phyloP scores from a whole-genome alignment of 2,329 filamentous ascomycete genomes.

The Paecilomyces variotii region DNA sequence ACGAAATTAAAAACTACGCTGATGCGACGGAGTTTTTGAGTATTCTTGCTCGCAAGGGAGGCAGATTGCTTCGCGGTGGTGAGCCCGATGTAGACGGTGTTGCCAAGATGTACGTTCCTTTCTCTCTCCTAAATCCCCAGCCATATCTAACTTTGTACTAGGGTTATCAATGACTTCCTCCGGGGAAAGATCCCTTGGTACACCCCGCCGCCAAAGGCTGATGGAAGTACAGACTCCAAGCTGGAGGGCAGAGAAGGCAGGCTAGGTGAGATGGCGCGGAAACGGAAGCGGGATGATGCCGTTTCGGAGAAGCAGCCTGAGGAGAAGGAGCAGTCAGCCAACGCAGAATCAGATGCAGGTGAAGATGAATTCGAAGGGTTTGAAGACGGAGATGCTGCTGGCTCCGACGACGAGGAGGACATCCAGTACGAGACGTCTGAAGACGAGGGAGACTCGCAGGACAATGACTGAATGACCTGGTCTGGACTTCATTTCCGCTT shows the following conservation, averaged over 20 bases:
- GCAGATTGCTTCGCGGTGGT: constrained; percentile 80
- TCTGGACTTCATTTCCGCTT: neutral
- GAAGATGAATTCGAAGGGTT: constrained; percentile 36
- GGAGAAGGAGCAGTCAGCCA: constrained; percentile 18
- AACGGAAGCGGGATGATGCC: constrained; percentile 62
- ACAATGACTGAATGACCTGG: constrained; percentile 17
- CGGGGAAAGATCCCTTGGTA: constrained; percentile 96
- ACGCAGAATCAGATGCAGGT: constrained; percentile 25
- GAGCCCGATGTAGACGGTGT: constrained; percentile 92
- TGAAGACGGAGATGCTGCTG: constrained; percentile 35
- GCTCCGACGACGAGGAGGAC: constrained; percentile 10
- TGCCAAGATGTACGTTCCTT: constrained; percentile 62
- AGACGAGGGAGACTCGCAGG: constrained; percentile 2
- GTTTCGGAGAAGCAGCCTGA: constrained; percentile 24
- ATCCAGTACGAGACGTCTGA: constrained; percentile 3
- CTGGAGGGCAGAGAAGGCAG: constrained; percentile 67
- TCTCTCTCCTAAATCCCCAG: neutral
- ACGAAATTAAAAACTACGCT: constrained; percentile 73
- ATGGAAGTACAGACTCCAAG: constrained; percentile 42
- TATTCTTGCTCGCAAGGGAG: constrained; percentile 75
- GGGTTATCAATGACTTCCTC: constrained; percentile 89
- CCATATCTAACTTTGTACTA: neutral
- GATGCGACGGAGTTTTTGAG: constrained; percentile 78
- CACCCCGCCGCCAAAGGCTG: constrained; percentile 62
- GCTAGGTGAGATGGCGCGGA: constrained; percentile 73